Percentiles rank a stretch among this genome's conserved stretches.
Conservation (phyloP, 805 yeast genomes). For the Metschnikowia anglica region DNA sequence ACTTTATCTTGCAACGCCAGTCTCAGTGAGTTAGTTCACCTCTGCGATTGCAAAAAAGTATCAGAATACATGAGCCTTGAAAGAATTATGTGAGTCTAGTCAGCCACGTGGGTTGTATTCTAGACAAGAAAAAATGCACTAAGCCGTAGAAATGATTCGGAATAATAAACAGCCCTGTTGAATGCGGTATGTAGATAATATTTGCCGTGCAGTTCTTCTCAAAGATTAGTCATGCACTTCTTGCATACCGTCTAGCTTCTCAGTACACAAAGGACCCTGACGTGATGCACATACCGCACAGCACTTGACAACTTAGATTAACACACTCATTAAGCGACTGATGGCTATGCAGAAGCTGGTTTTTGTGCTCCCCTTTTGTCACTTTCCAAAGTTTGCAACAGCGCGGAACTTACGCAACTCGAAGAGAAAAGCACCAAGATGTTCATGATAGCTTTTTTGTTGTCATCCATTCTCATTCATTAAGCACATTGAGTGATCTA, state of each 20-base stretch:
- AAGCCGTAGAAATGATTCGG: slow-evolving; percentile 1
- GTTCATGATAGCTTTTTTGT: background rate
- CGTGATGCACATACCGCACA: background rate
- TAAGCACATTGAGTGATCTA: background rate
- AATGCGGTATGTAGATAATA: background rate
- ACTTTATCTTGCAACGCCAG: no score
- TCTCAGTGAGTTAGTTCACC: no score
- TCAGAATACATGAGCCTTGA: no score
- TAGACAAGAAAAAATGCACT: background rate
- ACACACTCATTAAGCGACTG: no score
- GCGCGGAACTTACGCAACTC: no score
- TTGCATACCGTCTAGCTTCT: background rate
- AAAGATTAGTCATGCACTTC: background rate
- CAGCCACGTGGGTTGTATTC: slow-evolving; percentile 3
- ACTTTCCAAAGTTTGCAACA: no score
- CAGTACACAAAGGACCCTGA: slow-evolving; percentile 4
- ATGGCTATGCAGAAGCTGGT: no score
- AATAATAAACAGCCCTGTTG: background rate
- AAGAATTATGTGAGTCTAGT: background rate
- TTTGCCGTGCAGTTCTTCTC: background rate
- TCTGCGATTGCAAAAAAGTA: no score
- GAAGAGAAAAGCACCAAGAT: no score
- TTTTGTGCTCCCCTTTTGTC: no score
- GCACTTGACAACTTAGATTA: slow-evolving; percentile 4
- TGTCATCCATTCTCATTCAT: background rate